Percentiles rank a stretch among this genome's conserved stretches.
Conservation (phyloP, 371 early-diverging fungal genomes). For the Amoeboaphelidium protococcarum region DNA sequence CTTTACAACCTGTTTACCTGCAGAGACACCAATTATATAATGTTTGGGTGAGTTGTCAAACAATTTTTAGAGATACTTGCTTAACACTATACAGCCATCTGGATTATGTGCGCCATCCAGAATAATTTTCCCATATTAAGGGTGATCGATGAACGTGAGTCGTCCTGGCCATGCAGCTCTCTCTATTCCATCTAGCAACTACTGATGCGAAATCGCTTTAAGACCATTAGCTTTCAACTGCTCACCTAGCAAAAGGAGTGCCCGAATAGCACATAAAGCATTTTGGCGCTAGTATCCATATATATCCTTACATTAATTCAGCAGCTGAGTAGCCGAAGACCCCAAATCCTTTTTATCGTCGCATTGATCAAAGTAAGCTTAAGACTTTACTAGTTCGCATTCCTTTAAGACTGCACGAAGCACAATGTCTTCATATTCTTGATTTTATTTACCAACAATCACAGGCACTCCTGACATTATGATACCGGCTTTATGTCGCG, state of each 20-base stretch:
- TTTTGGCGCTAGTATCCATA: constrained; percentile 1
- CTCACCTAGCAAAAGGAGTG: neutral
- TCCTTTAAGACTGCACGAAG: neutral
- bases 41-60: constrained; percentile 11
- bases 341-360: neutral
- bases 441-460: constrained; percentile 9
- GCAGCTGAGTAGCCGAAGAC: neutral
- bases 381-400: neutral
- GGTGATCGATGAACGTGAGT: constrained; percentile 2
- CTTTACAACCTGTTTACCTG: constrained; percentile 30
- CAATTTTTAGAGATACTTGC: constrained; percentile 18
- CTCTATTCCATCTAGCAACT: constrained; percentile 64
- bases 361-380: neutral
- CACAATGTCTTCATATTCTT: constrained; percentile 1
- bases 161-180: constrained; percentile 16
- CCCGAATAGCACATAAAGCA: constrained; percentile 15
- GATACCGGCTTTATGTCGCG: constrained; percentile 48
- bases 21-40: constrained; percentile 53
- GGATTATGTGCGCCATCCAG: constrained; percentile 77
- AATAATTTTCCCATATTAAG: constrained; percentile 15
- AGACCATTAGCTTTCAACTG: constrained; percentile 9
- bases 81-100: constrained; percentile 31
- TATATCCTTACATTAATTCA: neutral
- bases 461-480: constrained; percentile 15
- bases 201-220: constrained; percentile 23